These are phyloP conservation scores for Trichoderma koningii DNA, from an alignment of 2,329 filamentous ascomycete genomes.

Conservation along the genomic window DNA sequence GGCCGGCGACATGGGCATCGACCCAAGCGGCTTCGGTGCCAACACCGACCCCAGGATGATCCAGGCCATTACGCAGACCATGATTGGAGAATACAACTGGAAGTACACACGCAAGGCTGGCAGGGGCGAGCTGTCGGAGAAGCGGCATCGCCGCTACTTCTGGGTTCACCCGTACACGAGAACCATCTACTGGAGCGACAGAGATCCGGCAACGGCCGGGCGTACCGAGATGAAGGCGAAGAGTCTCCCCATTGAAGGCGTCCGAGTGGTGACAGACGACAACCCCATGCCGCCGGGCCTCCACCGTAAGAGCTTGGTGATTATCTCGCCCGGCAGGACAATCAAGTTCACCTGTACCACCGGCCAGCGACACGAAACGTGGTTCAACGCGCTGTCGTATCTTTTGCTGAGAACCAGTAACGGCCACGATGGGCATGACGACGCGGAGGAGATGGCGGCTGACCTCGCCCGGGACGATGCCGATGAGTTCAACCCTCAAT, in stretches of 20 bases:
- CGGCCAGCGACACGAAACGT: conserved; percentile 92
- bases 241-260: conserved; percentile 90
- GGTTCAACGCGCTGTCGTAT: conserved; percentile 97
- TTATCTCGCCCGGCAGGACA: conserved; percentile 83
- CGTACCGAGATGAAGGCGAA: conserved; percentile 75
- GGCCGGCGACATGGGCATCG: conserved; percentile 57
- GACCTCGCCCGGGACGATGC: conserved; percentile 64
- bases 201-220: conserved; percentile 79
- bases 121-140: conserved; percentile 84
- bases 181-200: conserved; percentile 94
- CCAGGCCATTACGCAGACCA: conserved; percentile 97
- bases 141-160: conserved; percentile 92
- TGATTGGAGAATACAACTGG: conserved; percentile 99
- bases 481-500: conserved; percentile 79
- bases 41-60: conserved; percentile 96
- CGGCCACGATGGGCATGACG: conserved; percentile 63
- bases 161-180: conserved; percentile 98
- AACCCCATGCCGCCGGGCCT: conserved; percentile 94
- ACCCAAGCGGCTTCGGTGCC: conserved; percentile 61
- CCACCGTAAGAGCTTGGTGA: conserved; percentile 88
- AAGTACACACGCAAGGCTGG: conserved; percentile 96
- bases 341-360: conserved; percentile 96
- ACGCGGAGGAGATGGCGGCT: conserved; percentile 60
- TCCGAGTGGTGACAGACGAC: conserved; percentile 88
- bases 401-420: conserved; percentile 75